Evolutionary conservation across 306 rosid species (phyloP).

Genomic region (Myrica gale): DNA sequence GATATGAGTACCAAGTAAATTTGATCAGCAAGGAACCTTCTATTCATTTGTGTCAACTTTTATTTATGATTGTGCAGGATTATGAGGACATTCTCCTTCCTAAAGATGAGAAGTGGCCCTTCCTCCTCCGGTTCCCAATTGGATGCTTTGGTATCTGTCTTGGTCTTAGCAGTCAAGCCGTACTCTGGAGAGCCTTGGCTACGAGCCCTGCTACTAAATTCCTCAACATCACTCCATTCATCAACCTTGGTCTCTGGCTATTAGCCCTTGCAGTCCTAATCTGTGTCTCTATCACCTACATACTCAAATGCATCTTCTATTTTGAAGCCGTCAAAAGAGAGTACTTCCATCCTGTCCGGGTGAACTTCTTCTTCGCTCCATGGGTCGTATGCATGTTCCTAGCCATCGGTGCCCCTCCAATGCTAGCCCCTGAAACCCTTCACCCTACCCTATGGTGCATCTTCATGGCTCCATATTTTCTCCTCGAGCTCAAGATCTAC

Average conservation of each 20-base stretch:
- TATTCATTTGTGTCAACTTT: neutral
- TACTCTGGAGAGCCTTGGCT: constrained; percentile 74
- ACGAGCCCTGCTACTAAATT: constrained; percentile 68
- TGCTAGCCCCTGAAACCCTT: constrained; percentile 38
- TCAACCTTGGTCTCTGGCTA: constrained; percentile 65
- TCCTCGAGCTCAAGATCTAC: constrained; percentile 76
- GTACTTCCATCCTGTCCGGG: constrained; percentile 71
- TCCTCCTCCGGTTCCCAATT: constrained; percentile 79
- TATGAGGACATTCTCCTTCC: constrained; percentile 84
- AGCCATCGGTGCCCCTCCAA: constrained; percentile 54
- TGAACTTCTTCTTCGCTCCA: constrained; percentile 88
- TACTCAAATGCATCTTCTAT: constrained; percentile 78
- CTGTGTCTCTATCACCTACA: constrained; percentile 53
- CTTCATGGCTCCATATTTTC: constrained; percentile 71
- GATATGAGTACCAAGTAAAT: no score
- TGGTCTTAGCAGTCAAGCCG: constrained; percentile 81
- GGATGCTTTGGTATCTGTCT: constrained; percentile 86
- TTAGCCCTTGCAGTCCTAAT: constrained; percentile 43
- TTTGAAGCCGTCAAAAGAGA: constrained; percentile 86
- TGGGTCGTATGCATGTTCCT: constrained; percentile 88
- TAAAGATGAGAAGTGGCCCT: constrained; percentile 80
- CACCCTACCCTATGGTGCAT: constrained; percentile 70
- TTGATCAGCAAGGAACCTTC: neutral
- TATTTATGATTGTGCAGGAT: constrained; percentile 43
- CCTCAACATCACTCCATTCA: constrained; percentile 51